These are phyloP conservation scores for Skeletonema costatum DNA, from an alignment of 108 stramenopile genomes.

Conservation along the genomic window DNA sequence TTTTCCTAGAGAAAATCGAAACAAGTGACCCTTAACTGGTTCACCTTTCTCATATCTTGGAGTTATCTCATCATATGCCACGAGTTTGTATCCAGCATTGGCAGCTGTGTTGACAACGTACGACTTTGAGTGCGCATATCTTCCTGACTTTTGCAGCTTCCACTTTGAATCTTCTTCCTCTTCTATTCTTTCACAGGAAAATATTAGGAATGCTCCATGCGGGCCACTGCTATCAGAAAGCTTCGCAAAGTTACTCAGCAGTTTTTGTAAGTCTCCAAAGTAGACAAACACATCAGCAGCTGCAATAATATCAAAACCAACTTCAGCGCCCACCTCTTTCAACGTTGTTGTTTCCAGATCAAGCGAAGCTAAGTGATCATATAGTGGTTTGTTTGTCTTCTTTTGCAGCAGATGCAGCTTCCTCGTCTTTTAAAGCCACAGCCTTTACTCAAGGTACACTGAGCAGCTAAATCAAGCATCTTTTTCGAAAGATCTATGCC, in stretches of 20 bases:
- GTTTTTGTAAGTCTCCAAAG: constrained; percentile 58
- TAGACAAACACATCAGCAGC: constrained; percentile 79
- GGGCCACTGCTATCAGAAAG: constrained; percentile 24
- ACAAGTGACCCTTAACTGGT: constrained; percentile 67
- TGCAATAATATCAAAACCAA: constrained; percentile 69
- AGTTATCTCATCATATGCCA: constrained; percentile 56
- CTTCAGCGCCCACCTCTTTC: constrained; percentile 20
- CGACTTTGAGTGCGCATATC: constrained; percentile 74
- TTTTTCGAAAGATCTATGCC: constrained; percentile 74
- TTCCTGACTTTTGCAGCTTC: constrained; percentile 57
- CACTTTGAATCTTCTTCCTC: constrained; percentile 60
- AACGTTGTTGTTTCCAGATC: constrained; percentile 74
- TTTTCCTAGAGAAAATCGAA: constrained; percentile 48
- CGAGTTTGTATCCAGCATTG: constrained; percentile 46
- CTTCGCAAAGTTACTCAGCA: constrained; percentile 51
- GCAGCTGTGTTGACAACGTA: constrained; percentile 54
- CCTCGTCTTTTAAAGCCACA: constrained; percentile 55
- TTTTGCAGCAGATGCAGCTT: not conserved
- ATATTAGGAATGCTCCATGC: constrained; percentile 45
- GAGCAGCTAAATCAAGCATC: constrained; percentile 65
- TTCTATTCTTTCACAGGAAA: constrained; percentile 67
- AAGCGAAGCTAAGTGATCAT: constrained; percentile 58
- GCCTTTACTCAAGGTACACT: constrained; percentile 58
- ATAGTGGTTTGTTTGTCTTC: constrained; percentile 40
- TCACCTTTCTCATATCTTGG: constrained; percentile 76